phyloP scores from a whole-genome alignment of 202 grass and related monocot species.

The Cymbopogon flexuosus region DNA sequence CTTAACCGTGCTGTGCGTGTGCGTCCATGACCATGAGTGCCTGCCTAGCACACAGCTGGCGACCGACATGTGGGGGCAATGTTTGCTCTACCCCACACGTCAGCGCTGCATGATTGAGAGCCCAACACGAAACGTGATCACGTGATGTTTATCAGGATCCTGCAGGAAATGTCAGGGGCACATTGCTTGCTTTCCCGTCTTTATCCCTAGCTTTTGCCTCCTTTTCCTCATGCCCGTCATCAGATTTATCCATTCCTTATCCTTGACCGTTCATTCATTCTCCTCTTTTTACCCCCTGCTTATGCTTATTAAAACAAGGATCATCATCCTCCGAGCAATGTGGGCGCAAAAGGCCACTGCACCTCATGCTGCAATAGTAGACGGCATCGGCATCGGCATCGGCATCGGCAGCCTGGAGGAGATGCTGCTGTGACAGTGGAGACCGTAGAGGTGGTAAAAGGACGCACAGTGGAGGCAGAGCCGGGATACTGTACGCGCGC shows the following conservation, averaged over 20 bases:
- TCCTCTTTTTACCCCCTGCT: not conserved
- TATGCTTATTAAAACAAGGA: not conserved
- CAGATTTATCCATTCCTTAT: not conserved
- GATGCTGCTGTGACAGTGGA: too few relatives aligned
- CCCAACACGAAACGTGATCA: conserved; percentile 32
- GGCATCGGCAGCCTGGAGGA: too few relatives aligned
- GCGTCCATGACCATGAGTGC: not conserved
- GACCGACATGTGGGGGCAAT: not conserved
- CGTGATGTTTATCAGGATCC: conserved; percentile 30
- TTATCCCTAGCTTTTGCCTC: conserved; percentile 6
- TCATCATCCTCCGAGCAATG: not conserved
- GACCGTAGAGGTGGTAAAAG: too few relatives aligned
- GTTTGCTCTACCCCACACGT: not conserved
- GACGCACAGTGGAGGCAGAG: too few relatives aligned
- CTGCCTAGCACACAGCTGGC: too few relatives aligned
- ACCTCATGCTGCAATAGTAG: not conserved
- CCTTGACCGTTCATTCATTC: not conserved
- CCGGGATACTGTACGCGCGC: not conserved
- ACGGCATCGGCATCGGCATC: too few relatives aligned
- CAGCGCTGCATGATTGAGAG: conserved; percentile 31
- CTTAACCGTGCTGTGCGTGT: too few relatives aligned
- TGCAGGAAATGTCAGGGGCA: conserved; percentile 32
- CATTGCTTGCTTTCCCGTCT: conserved; percentile 7
- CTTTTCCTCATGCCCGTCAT: not conserved
- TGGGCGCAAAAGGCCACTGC: not conserved